Percentiles rank a stretch among this genome's conserved stretches.
Conservation (phyloP, 176 grass and related monocot genomes). For the Carex littledalei region DNA sequence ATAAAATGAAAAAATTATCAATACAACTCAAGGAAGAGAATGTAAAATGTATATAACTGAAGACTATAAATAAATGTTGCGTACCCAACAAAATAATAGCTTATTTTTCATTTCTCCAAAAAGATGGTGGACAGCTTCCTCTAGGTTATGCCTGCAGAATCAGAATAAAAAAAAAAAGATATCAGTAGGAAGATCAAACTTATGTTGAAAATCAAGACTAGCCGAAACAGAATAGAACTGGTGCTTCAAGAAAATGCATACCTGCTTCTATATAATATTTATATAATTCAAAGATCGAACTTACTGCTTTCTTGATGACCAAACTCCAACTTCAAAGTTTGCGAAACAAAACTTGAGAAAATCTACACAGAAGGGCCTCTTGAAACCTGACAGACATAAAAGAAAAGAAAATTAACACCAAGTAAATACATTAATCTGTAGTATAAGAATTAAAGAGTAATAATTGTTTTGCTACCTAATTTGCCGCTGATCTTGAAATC, state of each 20-base stretch:
- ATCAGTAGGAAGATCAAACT: not conserved
- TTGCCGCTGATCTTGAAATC: slow-evolving; percentile 53
- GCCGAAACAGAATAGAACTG: not conserved
- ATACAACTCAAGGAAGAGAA: slow-evolving; percentile 5
- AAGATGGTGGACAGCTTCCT: slow-evolving; percentile 40
- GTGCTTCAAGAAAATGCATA: not conserved
- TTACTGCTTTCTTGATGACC: slow-evolving; percentile 70
- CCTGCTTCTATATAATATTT: not conserved
- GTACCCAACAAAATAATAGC: slow-evolving; percentile 84
- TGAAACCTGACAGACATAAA: slow-evolving; percentile 39
- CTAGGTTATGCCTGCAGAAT: slow-evolving; percentile 69
- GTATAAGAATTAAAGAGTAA: slow-evolving; percentile 31
- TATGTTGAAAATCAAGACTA: not conserved
- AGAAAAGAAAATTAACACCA: not conserved
- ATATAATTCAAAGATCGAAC: not conserved
- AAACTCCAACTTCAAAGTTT: slow-evolving; percentile 68
- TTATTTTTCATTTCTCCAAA: slow-evolving; percentile 51
- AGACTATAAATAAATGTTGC: slow-evolving; percentile 2
- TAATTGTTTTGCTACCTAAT: slow-evolving; percentile 41
- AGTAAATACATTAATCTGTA: not conserved
- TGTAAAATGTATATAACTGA: not conserved
- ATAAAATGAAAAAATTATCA: slow-evolving; percentile 10
- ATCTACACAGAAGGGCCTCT: slow-evolving; percentile 58
- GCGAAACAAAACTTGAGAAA: slow-evolving; percentile 61
- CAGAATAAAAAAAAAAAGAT: not conserved